phyloP scores from a whole-genome alignment of 441 rosid species.

The Euphorbia schlechtendalii region DNA sequence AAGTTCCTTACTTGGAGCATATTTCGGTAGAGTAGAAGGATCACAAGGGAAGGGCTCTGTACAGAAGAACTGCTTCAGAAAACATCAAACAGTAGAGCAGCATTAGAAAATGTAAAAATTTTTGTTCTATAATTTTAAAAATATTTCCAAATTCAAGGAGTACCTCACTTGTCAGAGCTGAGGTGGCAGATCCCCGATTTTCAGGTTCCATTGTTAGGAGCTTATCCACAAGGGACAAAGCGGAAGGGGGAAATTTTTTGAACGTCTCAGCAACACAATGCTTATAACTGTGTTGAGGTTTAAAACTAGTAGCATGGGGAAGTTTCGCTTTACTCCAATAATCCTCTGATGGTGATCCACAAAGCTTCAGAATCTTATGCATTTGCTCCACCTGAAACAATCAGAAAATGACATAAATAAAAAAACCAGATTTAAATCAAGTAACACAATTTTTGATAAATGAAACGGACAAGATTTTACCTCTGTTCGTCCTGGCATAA shows the following conservation, averaged over 20 bases:
- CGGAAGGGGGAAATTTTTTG: constrained; percentile 51
- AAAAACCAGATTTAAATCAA: too few relatives aligned
- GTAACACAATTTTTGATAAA: too few relatives aligned
- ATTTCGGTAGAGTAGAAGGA: constrained; percentile 59
- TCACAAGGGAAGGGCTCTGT: constrained; percentile 52
- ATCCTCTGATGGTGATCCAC: constrained; percentile 73
- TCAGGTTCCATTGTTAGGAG: constrained; percentile 70
- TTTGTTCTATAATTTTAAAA: too few relatives aligned
- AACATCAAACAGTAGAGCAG: background rate
- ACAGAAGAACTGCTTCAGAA: constrained; percentile 46
- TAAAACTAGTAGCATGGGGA: constrained; percentile 71
- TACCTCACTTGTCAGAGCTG: constrained; percentile 67
- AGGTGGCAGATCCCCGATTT: constrained; percentile 53
- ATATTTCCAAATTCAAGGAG: too few relatives aligned
- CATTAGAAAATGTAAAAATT: too few relatives aligned
- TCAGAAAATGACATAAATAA: background rate
- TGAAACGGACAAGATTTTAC: constrained; percentile 18
- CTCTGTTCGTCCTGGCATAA: constrained; percentile 99
- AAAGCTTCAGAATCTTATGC: constrained; percentile 91
- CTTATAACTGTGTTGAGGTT: constrained; percentile 64
- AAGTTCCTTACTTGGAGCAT: constrained; percentile 72
- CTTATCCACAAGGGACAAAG: constrained; percentile 57
- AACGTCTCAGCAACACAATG: constrained; percentile 53
- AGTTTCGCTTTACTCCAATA: constrained; percentile 64
- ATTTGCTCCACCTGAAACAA: constrained; percentile 77